phyloP scores from a whole-genome alignment of 2,329 filamentous ascomycete species.

The Waltergamsia citrina region DNA sequence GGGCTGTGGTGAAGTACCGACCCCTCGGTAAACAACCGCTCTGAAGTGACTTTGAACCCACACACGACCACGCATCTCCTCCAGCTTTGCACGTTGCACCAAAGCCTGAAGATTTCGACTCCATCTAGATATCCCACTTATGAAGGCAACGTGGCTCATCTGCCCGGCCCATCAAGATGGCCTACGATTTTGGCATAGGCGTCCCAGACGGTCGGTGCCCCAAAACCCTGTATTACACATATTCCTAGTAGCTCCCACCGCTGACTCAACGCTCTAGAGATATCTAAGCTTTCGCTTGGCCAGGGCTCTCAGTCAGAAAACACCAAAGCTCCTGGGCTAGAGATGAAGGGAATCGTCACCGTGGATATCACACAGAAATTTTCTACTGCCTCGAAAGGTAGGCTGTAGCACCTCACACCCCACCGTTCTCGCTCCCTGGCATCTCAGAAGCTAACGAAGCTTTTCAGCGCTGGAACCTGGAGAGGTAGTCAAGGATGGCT shows the following conservation, averaged over 20 bases:
- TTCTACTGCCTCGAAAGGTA: constrained; percentile 41
- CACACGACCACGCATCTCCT: no score
- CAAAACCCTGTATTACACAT: neutral
- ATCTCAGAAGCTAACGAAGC: constrained; percentile 3
- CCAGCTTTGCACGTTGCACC: no score
- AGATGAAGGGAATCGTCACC: constrained; percentile 40
- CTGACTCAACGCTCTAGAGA: constrained; percentile 17
- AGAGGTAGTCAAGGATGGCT: constrained; percentile 85
- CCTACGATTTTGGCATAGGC: constrained; percentile 20
- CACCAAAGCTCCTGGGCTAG: constrained; percentile 28
- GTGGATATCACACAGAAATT: constrained; percentile 52
- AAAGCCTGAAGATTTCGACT: no score
- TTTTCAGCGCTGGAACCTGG: constrained; percentile 66
- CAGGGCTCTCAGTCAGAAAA: constrained; percentile 17
- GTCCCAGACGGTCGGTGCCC: constrained; percentile 23
- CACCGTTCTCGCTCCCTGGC: neutral
- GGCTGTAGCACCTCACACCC: constrained; percentile 12
- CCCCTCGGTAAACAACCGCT: no score
- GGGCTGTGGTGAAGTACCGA: no score
- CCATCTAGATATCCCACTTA: no score
- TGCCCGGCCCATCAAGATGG: constrained; percentile 19
- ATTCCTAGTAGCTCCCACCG: neutral
- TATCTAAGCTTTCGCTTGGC: constrained; percentile 29
- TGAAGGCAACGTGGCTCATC: no score
- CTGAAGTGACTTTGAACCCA: no score